Conservation (phyloP, 2,329 filamentous ascomycete genomes). For the Sarocladium brachiariae region DNA sequence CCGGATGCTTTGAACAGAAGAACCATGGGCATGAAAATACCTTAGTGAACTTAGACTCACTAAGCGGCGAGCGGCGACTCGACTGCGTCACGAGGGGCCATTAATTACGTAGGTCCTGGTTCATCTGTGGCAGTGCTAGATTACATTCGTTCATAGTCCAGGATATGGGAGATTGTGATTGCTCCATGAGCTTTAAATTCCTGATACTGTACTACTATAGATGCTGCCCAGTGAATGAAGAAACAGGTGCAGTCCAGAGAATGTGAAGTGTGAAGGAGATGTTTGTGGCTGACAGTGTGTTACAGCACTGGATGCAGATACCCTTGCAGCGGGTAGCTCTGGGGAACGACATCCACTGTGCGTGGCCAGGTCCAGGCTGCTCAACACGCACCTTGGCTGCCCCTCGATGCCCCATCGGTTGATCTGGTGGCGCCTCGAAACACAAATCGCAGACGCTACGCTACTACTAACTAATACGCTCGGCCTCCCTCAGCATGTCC, state of each 20-base stretch:
- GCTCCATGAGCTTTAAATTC: not conserved
- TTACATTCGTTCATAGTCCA: not conserved
- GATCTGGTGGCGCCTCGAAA: slow-evolving; percentile 1
- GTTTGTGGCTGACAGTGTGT: not conserved
- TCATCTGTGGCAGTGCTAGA: not conserved
- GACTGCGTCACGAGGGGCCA: not conserved
- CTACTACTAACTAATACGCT: no score
- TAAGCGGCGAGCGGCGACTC: not conserved
- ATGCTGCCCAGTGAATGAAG: no score
- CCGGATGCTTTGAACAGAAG: not conserved
- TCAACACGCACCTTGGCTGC: not conserved
- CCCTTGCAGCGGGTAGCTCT: not conserved
- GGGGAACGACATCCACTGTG: slow-evolving; percentile 4
- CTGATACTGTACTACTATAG: no score
- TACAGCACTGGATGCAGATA: not conserved
- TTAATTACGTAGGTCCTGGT: not conserved
- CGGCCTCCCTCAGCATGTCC: no score
- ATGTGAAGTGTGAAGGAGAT: no score
- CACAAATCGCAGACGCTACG: no score
- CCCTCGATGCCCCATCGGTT: not conserved
- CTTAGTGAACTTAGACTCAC: no score
- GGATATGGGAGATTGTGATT: not conserved
- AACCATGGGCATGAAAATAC: no score
- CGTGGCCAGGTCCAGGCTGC: not conserved
- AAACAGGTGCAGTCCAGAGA: no score